Evolutionary conservation across 371 early-diverging fungal species (phyloP).

Genomic region (Mortierella sp.): DNA sequence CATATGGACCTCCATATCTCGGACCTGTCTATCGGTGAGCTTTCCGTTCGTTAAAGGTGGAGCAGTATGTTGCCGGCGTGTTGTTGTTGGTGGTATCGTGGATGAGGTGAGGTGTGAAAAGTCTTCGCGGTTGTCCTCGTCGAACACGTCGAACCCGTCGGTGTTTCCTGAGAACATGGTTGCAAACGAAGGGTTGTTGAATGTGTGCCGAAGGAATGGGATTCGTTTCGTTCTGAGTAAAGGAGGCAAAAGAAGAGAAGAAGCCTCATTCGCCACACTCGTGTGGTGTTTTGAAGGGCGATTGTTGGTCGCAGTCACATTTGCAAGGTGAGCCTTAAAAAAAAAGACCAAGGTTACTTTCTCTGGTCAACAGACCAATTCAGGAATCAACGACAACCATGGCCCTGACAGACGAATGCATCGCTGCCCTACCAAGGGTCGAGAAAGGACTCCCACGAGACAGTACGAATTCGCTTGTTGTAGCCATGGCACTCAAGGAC

Average conservation of each 20-base stretch:
- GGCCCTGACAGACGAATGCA: constrained; percentile 33
- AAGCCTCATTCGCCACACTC: no score
- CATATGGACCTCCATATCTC: constrained; percentile 2
- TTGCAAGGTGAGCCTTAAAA: background rate
- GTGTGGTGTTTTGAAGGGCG: constrained; percentile 1
- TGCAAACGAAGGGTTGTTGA: background rate
- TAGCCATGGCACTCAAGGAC: background rate
- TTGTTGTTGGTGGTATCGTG: background rate
- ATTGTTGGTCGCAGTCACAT: background rate
- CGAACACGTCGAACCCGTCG: constrained; percentile 35
- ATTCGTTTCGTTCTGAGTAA: background rate
- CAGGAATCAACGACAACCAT: constrained; percentile 2
- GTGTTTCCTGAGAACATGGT: constrained; percentile 27
- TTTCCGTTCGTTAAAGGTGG: background rate
- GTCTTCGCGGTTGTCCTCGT: constrained; percentile 20
- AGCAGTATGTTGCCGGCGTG: background rate
- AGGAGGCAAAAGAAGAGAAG: background rate
- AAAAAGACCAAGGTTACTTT: background rate
- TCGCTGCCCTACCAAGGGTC: constrained; percentile 38
- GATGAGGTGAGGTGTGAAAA: constrained; percentile 12
- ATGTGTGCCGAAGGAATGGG: background rate
- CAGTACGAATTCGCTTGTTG: constrained; percentile 27
- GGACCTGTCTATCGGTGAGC: background rate
- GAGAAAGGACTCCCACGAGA: constrained; percentile 37
- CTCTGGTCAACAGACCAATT: background rate